phyloP scores from a whole-genome alignment of 2,329 filamentous ascomycete species.

The Monilinia fructicola region DNA sequence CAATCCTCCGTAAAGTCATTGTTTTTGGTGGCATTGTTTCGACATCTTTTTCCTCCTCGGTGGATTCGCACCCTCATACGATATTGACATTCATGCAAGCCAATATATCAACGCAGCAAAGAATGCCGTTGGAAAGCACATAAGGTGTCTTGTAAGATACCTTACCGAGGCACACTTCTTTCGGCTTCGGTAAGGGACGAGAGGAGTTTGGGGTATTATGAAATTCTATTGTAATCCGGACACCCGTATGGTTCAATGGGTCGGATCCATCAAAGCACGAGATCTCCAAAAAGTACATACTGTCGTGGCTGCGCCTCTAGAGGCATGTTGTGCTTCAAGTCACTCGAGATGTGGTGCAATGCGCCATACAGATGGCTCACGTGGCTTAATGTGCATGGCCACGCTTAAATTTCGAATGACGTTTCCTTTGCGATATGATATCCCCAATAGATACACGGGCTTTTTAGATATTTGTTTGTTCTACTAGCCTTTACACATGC shows the following conservation, averaged over 20 bases:
- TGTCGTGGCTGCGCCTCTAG: neutral
- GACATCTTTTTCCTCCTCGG: slow-evolving; percentile 68
- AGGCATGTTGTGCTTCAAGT: neutral
- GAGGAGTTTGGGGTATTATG: slow-evolving; percentile 18
- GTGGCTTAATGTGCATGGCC: neutral
- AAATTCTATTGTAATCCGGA: slow-evolving; percentile 13
- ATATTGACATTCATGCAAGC: slow-evolving; percentile 49
- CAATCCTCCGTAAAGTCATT: slow-evolving; percentile 74
- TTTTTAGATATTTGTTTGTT: neutral
- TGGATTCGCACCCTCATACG: slow-evolving; percentile 62
- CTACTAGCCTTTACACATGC: neutral
- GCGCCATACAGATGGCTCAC: neutral
- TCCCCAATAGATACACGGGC: neutral
- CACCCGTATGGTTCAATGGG: neutral
- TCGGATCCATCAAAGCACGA: slow-evolving; percentile 14
- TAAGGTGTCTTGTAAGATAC: slow-evolving; percentile 14
- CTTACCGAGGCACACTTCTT: slow-evolving; percentile 14
- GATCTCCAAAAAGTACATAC: slow-evolving; percentile 9
- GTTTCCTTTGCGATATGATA: neutral
- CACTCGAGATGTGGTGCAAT: neutral
- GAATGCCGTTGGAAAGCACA: slow-evolving; percentile 32
- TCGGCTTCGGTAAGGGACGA: slow-evolving; percentile 15
- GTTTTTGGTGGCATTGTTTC: slow-evolving; percentile 64
- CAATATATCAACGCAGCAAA: slow-evolving; percentile 38
- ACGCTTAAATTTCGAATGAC: neutral